Percentiles rank a stretch among this genome's conserved stretches.
phyloP scores from a whole-genome alignment of 2,329 filamentous ascomycete species.

The Dothiorella sarmentorum region DNA sequence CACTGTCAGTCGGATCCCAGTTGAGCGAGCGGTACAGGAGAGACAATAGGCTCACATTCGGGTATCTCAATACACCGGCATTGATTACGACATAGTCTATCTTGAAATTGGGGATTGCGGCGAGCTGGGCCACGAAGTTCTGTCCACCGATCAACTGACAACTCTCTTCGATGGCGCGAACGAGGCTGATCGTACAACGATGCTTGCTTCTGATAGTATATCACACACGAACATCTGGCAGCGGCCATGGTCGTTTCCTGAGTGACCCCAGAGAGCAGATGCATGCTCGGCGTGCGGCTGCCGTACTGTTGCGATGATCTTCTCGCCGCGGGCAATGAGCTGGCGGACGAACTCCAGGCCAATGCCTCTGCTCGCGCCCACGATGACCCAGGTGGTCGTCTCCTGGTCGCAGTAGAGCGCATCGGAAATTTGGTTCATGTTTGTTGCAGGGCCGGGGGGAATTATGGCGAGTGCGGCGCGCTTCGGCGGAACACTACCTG shows the following conservation, averaged over 20 bases:
- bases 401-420: conserved; percentile 41
- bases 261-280: conserved; percentile 40
- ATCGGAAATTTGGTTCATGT: conserved; percentile 44
- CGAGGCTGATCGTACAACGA: conserved; percentile 36
- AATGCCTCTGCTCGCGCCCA: conserved; percentile 48
- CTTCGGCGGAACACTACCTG: conserved; percentile 12
- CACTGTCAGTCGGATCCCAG: conserved; percentile 2
- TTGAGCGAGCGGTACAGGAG: conserved; percentile 6
- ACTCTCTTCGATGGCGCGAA: background rate
- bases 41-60: conserved; percentile 46
- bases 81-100: conserved; percentile 57
- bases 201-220: conserved; percentile 52
- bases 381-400: conserved; percentile 45
- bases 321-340: conserved; percentile 45
- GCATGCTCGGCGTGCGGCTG: conserved; percentile 40
- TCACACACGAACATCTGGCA: conserved; percentile 52
- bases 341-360: conserved; percentile 54
- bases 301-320: conserved; percentile 52
- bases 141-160: conserved; percentile 23
- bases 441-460: conserved; percentile 16
- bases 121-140: conserved; percentile 44
- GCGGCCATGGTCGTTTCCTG: conserved; percentile 43
- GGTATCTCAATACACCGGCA: conserved; percentile 55
- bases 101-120: conserved; percentile 40
- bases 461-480: conserved; percentile 1